Percentiles rank a stretch among this genome's conserved stretches.
Evolutionary conservation across 441 rosid species (phyloP).

Genomic region (Metrosideros polymorpha): DNA sequence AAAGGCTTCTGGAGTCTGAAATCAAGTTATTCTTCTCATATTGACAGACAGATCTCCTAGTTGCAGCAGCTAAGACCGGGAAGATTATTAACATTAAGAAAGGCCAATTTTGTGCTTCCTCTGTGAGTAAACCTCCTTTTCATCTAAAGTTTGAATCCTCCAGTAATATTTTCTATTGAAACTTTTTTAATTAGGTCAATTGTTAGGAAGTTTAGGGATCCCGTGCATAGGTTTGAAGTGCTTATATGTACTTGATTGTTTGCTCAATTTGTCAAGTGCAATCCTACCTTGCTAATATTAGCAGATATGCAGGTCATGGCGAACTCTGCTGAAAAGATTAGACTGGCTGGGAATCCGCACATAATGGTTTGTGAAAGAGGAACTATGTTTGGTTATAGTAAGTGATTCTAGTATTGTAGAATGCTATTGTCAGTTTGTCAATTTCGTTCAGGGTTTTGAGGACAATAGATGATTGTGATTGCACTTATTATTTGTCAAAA

Average conservation of each 20-base stretch:
- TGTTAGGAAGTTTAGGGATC: neutral
- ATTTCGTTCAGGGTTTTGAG: neutral
- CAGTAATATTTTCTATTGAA: constrained; percentile 1
- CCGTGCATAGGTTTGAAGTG: neutral
- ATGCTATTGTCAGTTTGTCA: neutral
- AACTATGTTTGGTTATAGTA: constrained; percentile 96
- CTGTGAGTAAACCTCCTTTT: constrained; percentile 39
- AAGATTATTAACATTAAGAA: constrained; percentile 83
- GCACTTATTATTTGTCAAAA: neutral
- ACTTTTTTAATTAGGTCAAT: neutral
- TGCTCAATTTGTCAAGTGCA: neutral
- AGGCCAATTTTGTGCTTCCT: constrained; percentile 88
- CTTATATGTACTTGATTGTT: neutral
- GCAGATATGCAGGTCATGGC: constrained; percentile 56
- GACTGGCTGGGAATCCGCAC: constrained; percentile 78
- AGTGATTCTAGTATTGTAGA: constrained; percentile 18
- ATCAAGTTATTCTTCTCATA: neutral
- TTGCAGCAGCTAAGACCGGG: constrained; percentile 87
- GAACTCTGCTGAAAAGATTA: constrained; percentile 78
- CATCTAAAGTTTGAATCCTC: neutral
- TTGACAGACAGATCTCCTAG: constrained; percentile 83
- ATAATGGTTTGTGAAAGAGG: constrained; percentile 96
- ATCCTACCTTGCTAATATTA: neutral
- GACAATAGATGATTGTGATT: neutral
- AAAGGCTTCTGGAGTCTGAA: neutral